Conservation (phyloP, 805 yeast genomes). For the Yamadazyma sp. region DNA sequence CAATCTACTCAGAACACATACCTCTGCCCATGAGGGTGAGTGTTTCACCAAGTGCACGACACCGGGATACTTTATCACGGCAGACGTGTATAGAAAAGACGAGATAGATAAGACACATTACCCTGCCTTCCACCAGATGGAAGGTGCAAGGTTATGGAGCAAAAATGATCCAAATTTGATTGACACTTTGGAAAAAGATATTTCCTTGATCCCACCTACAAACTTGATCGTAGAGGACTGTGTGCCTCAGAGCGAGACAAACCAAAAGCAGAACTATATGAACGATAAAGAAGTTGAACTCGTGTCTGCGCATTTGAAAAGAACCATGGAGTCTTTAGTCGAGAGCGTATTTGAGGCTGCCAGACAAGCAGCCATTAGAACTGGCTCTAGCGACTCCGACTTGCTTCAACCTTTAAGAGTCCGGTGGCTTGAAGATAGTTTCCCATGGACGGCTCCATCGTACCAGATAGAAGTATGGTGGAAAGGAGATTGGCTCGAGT, state of each 20-base stretch:
- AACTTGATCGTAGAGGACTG: slow-evolving; percentile 77
- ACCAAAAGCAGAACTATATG: slow-evolving; percentile 84
- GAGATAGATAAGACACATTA: slow-evolving; percentile 95
- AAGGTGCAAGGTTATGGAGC: slow-evolving; percentile 89
- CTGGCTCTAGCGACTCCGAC: slow-evolving; percentile 59
- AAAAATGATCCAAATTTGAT: slow-evolving; percentile 49
- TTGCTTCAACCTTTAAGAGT: slow-evolving; percentile 75
- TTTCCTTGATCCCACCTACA: slow-evolving; percentile 62
- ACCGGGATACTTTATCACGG: slow-evolving; percentile 89
- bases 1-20: slow-evolving; percentile 82
- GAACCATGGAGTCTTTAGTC: slow-evolving; percentile 81
- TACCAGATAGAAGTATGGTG: slow-evolving; percentile 99
- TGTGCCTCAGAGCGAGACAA: slow-evolving; percentile 40
- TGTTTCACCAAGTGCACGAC: slow-evolving; percentile 67
- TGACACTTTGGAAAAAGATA: slow-evolving; percentile 44
- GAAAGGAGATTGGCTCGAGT: slow-evolving; percentile 97
- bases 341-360: slow-evolving; percentile 79
- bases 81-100: slow-evolving; percentile 94
- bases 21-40: slow-evolving; percentile 93
- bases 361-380: slow-evolving; percentile 54
- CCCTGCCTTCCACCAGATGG: slow-evolving; percentile 97
- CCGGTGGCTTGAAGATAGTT: slow-evolving; percentile 92
- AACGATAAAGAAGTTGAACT: slow-evolving; percentile 65
- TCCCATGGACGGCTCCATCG: slow-evolving; percentile 98
- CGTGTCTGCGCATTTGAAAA: slow-evolving; percentile 74